Conservation (phyloP, 306 rosid genomes). For the Rosa chinensis region DNA sequence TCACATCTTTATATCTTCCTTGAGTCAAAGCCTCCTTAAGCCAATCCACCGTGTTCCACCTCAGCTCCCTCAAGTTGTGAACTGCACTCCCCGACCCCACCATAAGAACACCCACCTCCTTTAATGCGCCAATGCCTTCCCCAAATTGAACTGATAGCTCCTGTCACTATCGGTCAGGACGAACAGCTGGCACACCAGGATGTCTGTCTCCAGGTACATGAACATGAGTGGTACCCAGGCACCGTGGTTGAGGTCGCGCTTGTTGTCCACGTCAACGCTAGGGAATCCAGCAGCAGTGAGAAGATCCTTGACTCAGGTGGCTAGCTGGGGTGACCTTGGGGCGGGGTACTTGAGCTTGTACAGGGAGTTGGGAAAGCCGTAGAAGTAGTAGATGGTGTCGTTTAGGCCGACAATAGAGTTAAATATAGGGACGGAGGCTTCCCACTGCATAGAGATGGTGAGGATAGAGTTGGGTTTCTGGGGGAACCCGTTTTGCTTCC, state of each 20-base stretch:
- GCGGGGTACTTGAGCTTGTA: slow-evolving; percentile 81
- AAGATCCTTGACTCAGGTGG: slow-evolving; percentile 65
- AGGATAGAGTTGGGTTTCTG: slow-evolving; percentile 48
- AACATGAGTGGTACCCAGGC: slow-evolving; percentile 81
- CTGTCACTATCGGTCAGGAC: slow-evolving; percentile 56
- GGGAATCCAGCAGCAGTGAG: slow-evolving; percentile 42
- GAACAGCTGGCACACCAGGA: slow-evolving; percentile 82
- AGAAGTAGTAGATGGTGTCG: slow-evolving; percentile 77
- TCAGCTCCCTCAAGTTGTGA: slow-evolving; percentile 57
- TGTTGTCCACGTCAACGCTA: slow-evolving; percentile 56
- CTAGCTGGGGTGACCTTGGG: slow-evolving; percentile 69
- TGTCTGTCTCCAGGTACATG: slow-evolving; percentile 83
- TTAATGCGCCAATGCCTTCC: slow-evolving; percentile 74
- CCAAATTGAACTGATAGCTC: slow-evolving; percentile 59
- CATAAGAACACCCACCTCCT: slow-evolving; percentile 68
- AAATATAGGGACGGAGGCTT: slow-evolving; percentile 52
- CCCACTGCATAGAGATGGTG: slow-evolving; percentile 66
- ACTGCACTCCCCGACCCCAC: slow-evolving; percentile 81
- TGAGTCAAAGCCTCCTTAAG: slow-evolving; percentile 56
- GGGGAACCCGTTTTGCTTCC: slow-evolving; percentile 38
- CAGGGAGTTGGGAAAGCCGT: slow-evolving; percentile 62
- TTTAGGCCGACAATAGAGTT: slow-evolving; percentile 38
- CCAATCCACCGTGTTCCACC: slow-evolving; percentile 39
- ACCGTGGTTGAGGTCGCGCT: slow-evolving; percentile 83
- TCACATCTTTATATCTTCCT: slow-evolving; percentile 90